Percentiles rank a stretch among this genome's conserved stretches.
These are phyloP conservation scores for Aphanomyces astaci DNA, from an alignment of 352 stramenopile species.

Conservation along the genomic window DNA sequence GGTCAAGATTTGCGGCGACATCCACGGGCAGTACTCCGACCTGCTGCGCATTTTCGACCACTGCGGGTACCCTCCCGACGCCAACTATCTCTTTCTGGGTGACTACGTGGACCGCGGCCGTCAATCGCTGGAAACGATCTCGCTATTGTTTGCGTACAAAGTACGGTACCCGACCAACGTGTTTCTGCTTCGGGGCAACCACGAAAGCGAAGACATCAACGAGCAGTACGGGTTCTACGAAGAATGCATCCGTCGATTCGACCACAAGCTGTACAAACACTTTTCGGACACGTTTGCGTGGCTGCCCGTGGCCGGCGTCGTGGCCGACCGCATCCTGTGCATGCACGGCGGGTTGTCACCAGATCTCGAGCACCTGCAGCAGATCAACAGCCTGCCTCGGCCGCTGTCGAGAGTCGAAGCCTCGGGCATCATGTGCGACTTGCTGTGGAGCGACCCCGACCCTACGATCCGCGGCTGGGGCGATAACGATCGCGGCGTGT, in stretches of 20 bases:
- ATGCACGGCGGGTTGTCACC: conserved; percentile 91
- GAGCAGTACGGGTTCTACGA: conserved; percentile 99
- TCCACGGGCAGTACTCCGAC: conserved; percentile 94
- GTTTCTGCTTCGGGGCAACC: conserved; percentile 96
- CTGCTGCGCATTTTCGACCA: conserved; percentile 93
- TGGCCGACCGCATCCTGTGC: conserved; percentile 98
- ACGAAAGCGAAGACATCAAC: conserved; percentile 98
- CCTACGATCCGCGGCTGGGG: conserved; percentile 86
- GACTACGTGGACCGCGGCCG: conserved; percentile 83
- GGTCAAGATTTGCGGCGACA: conserved; percentile 95
- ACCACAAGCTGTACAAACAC: conserved; percentile 87
- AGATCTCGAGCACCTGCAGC: conserved; percentile 94
- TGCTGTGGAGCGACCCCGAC: conserved; percentile 83
- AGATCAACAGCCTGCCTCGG: conserved; percentile 86
- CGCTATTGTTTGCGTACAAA: conserved; percentile 96
- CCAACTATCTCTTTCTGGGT: conserved; percentile 23
- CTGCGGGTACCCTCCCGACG: conserved; percentile 82
- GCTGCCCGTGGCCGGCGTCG: conserved; percentile 91
- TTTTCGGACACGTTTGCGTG: conserved; percentile 99
- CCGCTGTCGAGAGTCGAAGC: conserved; percentile 79
- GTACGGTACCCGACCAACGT: conserved; percentile 98
- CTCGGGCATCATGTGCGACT: conserved; percentile 63
- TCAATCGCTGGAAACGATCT: conserved; percentile 96
- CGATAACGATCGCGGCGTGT: conserved; percentile 95
- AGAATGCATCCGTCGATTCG: conserved; percentile 94